These are phyloP conservation scores for Pleurostoma richardsiae DNA, from an alignment of 2,329 filamentous ascomycete species.

Conservation along the genomic window DNA sequence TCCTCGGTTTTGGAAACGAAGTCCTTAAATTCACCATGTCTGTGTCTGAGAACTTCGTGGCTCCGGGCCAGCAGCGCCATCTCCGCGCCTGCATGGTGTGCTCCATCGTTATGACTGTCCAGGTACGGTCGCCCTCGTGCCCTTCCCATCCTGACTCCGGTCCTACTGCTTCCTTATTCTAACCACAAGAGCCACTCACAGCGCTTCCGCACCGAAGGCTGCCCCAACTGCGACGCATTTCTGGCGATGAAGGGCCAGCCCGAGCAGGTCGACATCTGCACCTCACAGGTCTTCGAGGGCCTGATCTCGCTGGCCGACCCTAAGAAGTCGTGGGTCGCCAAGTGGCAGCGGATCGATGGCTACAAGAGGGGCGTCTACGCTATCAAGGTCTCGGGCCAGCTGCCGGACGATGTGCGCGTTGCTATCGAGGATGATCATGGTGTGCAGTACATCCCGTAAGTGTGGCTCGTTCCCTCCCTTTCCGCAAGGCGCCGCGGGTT, in stretches of 20 bases:
- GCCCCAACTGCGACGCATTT: constrained; percentile 94
- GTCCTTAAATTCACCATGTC: too few relatives aligned
- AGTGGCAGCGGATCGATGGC: constrained; percentile 86
- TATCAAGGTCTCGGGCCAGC: constrained; percentile 83
- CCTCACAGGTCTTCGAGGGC: constrained; percentile 92
- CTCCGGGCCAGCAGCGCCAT: constrained; percentile 73
- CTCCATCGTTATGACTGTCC: constrained; percentile 82
- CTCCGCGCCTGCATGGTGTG: constrained; percentile 98
- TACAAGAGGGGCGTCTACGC: constrained; percentile 91
- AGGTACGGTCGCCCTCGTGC: constrained; percentile 40
- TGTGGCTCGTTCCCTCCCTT: constrained; percentile 10
- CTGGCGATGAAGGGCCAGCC: constrained; percentile 74
- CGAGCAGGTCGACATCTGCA: constrained; percentile 87
- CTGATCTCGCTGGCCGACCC: constrained; percentile 82
- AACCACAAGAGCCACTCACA: constrained; percentile 24
- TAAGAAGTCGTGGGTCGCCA: constrained; percentile 86
- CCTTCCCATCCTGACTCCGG: not conserved
- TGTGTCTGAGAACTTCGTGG: constrained; percentile 58
- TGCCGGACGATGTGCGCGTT: constrained; percentile 60
- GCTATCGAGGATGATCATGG: constrained; percentile 59
- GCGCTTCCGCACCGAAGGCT: constrained; percentile 84
- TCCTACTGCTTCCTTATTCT: not conserved
- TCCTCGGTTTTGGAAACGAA: too few relatives aligned
- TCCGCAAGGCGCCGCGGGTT: too few relatives aligned
- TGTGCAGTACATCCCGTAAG: constrained; percentile 62